A percentile compares a stretch with the other conserved stretches of the same genome.
Evolutionary conservation across 352 stramenopile genomes (phyloP).

Genomic region (Globisporangium iwayamae): DNA sequence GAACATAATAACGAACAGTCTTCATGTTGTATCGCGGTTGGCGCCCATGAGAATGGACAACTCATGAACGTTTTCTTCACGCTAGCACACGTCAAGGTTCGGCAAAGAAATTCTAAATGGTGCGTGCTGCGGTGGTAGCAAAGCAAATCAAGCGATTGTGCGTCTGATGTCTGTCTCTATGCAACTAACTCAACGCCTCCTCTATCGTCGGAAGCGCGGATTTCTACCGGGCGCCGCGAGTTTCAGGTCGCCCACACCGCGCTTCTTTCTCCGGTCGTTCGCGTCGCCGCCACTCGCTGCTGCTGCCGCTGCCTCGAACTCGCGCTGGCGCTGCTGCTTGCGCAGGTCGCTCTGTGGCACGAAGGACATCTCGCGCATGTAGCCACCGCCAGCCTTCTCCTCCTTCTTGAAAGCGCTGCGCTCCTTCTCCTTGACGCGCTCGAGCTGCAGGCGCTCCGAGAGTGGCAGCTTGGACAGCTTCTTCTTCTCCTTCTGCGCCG

Average conservation of each 20-base stretch:
- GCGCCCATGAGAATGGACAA: background rate
- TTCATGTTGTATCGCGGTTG: background rate
- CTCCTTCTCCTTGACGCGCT: conserved; percentile 72
- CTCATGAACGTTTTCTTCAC: background rate
- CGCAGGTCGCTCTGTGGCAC: conserved; percentile 56
- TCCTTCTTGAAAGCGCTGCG: conserved; percentile 84
- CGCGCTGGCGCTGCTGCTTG: conserved; percentile 54
- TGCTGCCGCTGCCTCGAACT: conserved; percentile 16
- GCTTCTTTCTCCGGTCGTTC: conserved; percentile 68
- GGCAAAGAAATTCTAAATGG: background rate
- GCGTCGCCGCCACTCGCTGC: conserved; percentile 18
- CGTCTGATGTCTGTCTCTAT: background rate
- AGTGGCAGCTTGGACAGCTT: conserved; percentile 77
- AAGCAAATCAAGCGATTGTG: background rate
- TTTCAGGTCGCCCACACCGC: conserved; percentile 72
- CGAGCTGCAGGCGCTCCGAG: conserved; percentile 67
- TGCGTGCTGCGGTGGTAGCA: too few relatives aligned
- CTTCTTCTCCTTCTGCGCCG: conserved; percentile 72
- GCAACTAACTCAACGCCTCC: background rate
- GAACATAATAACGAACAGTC: background rate
- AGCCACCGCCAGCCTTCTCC: conserved; percentile 61
- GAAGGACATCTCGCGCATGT: conserved; percentile 84
- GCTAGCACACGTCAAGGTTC: too few relatives aligned
- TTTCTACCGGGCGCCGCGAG: conserved; percentile 46
- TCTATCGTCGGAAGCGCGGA: conserved; percentile 52